Percentiles rank a stretch among this genome's conserved stretches.
These are phyloP conservation scores for Cytospora paraplurivora DNA, from an alignment of 2,329 filamentous ascomycete species.

Conservation along the genomic window DNA sequence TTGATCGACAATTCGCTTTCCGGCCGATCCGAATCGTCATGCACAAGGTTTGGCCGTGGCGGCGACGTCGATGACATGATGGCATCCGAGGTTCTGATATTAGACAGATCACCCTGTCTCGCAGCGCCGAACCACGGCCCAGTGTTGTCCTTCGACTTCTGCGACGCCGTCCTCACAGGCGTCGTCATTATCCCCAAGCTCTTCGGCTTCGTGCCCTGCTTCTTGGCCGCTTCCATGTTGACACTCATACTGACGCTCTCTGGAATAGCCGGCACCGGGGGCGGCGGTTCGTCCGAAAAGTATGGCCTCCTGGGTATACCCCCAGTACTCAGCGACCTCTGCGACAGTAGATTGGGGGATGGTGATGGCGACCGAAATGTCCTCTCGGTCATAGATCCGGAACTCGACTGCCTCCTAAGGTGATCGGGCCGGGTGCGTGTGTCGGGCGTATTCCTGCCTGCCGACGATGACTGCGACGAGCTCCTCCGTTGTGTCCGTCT, in stretches of 20 bases:
- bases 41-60: neutral
- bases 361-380: slow-evolving; percentile 82
- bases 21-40: slow-evolving; percentile 39
- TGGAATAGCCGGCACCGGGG: slow-evolving; percentile 77
- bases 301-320: slow-evolving; percentile 18
- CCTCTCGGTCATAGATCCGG: slow-evolving; percentile 82
- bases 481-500: slow-evolving; percentile 78
- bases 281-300: slow-evolving; percentile 60
- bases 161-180: slow-evolving; percentile 56
- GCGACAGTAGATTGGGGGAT: slow-evolving; percentile 38
- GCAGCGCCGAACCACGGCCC: slow-evolving; percentile 55
- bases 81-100: slow-evolving; percentile 49
- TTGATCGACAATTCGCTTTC: slow-evolving; percentile 56
- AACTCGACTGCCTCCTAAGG: slow-evolving; percentile 68
- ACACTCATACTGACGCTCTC: slow-evolving; percentile 46
- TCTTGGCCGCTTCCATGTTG: slow-evolving; percentile 33
- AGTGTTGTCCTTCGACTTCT: slow-evolving; percentile 46
- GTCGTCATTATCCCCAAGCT: slow-evolving; percentile 45
- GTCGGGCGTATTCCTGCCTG: slow-evolving; percentile 30
- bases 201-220: slow-evolving; percentile 30
- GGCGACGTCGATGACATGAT: slow-evolving; percentile 38
- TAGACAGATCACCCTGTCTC: slow-evolving; percentile 45
- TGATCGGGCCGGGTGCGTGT: slow-evolving; percentile 33
- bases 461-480: slow-evolving; percentile 70
- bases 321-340: slow-evolving; percentile 38